Percentiles rank a stretch among this genome's conserved stretches.
Evolutionary conservation across 495 filamentous ascomycete species (phyloP).

Genomic region (Cudoniella acicularis): DNA sequence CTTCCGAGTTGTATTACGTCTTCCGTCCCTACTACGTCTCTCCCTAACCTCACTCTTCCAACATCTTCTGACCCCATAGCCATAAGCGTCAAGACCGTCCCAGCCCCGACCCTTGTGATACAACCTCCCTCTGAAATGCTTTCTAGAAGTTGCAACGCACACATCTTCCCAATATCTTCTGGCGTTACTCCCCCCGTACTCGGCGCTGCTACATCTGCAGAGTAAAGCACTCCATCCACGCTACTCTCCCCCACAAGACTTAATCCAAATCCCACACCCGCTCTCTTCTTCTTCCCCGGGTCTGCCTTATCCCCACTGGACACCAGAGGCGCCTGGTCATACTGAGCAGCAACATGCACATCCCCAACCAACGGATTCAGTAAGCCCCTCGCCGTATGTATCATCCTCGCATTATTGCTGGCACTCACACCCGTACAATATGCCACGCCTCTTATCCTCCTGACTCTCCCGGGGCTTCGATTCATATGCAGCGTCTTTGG

Average conservation of each 20-base stretch:
- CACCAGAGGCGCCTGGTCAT: slow-evolving; percentile 69
- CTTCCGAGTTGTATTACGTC: slow-evolving; percentile 73
- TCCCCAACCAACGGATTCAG: slow-evolving; percentile 83
- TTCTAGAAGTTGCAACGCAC: slow-evolving; percentile 87
- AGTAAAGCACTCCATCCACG: slow-evolving; percentile 72
- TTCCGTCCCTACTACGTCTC: slow-evolving; percentile 75
- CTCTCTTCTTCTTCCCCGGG: slow-evolving; percentile 59
- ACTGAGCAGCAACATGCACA: slow-evolving; percentile 69
- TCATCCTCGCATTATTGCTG: slow-evolving; percentile 93
- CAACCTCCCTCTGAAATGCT: slow-evolving; percentile 77
- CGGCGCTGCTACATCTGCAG: slow-evolving; percentile 81
- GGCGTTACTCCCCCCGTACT: slow-evolving; percentile 75
- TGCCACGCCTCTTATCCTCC: slow-evolving; percentile 85
- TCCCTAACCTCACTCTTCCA: slow-evolving; percentile 54
- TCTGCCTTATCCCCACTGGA: slow-evolving; percentile 57
- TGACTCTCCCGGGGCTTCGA: slow-evolving; percentile 71
- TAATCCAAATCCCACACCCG: slow-evolving; percentile 84
- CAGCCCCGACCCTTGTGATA: slow-evolving; percentile 62
- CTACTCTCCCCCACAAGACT: slow-evolving; percentile 88
- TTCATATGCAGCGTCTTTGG: slow-evolving; percentile 95
- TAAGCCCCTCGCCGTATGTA: slow-evolving; percentile 80
- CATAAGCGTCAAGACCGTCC: slow-evolving; percentile 82
- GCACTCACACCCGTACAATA: slow-evolving; percentile 87
- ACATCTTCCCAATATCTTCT: slow-evolving; percentile 84
- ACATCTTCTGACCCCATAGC: slow-evolving; percentile 81